A percentile compares a stretch with the other conserved stretches of the same genome.
phyloP scores from a whole-genome alignment of 176 grass and related monocot genomes.

The bread wheat (Triticum aestivum) region IWGSC_CS_RefSeq_v2.1 NC_057812.1:645591782-645592281 shows the following conservation, averaged over 20 bases:
- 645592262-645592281: constrained; percentile 46
- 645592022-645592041: constrained; percentile 81
- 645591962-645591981: constrained; percentile 34
- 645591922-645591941: neutral
- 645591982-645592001: constrained; percentile 65
- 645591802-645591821: neutral
- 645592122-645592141: constrained; percentile 4
- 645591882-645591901: neutral
- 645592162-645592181: neutral
- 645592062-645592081: constrained; percentile 13
- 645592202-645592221: constrained; percentile 84
- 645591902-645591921: neutral
- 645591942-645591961: neutral
- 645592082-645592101: constrained; percentile 11
- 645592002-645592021: constrained; percentile 92
- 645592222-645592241: constrained; percentile 81
- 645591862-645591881: neutral
- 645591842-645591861: neutral
- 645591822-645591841: neutral
- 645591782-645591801: neutral
- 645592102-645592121: neutral
- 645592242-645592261: constrained; percentile 60
- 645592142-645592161: neutral
- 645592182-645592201: constrained; percentile 35
- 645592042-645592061: constrained; percentile 96